Evolutionary conservation across 768 basidiomycete species (phyloP).

Genomic region (Boletus barrowsii): DNA sequence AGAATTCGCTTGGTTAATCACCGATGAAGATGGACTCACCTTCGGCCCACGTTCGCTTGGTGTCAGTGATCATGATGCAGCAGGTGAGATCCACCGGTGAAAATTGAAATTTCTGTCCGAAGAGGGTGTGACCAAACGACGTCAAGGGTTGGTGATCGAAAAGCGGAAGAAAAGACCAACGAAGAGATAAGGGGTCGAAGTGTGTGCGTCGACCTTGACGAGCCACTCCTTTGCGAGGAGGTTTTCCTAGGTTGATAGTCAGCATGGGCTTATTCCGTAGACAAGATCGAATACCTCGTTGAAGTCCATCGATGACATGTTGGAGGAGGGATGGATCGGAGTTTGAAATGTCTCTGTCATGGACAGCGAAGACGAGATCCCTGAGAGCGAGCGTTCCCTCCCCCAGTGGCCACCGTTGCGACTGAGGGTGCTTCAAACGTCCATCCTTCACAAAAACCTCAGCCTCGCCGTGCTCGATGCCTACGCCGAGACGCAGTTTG

Average conservation of each 20-base stretch:
- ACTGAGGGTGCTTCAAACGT: conserved; percentile 35
- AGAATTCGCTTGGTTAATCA: conserved; percentile 21
- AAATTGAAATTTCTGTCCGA: conserved; percentile 58
- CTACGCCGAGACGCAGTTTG: conserved; percentile 66
- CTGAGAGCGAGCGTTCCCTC: conserved; percentile 40
- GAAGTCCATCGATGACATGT: conserved; percentile 42
- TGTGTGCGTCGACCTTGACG: conserved; percentile 56
- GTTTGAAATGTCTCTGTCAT: conserved; percentile 19
- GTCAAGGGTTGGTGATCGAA: conserved; percentile 8
- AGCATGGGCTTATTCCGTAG: neutral
- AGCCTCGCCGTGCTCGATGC: conserved; percentile 62
- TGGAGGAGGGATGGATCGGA: conserved; percentile 14
- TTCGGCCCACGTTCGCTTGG: conserved; percentile 72
- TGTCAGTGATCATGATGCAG: conserved; percentile 67
- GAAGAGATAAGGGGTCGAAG: conserved; percentile 67
- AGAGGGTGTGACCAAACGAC: conserved; percentile 1
- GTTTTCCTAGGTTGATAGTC: conserved; percentile 40
- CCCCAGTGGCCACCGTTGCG: conserved; percentile 40
- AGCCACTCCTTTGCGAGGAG: conserved; percentile 74
- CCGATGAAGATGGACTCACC: conserved; percentile 39
- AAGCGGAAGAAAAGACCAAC: conserved; percentile 42
- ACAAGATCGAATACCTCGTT: conserved; percentile 35
- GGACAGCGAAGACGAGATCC: conserved; percentile 38
- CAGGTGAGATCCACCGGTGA: conserved; percentile 57
- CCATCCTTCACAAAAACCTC: conserved; percentile 49